Conservation (phyloP, 2,329 filamentous ascomycete species). For the Fonsecaea pedrosoi region DNA sequence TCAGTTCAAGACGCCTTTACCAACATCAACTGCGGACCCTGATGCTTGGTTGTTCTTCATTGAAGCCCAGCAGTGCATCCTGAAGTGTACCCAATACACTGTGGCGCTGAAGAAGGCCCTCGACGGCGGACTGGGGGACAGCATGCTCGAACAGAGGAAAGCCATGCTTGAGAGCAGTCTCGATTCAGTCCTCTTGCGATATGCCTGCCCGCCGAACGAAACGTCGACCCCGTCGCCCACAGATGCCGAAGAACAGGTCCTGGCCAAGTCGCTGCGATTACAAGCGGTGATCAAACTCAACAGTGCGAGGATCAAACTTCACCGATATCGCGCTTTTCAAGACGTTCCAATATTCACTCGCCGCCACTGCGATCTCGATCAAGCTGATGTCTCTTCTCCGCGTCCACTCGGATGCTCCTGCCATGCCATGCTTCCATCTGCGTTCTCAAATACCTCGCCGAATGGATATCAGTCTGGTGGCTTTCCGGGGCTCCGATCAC, state of each 20-base stretch:
- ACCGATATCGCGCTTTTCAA: constrained; percentile 24
- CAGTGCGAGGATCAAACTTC: constrained; percentile 27
- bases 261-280: constrained; percentile 16
- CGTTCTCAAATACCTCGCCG: constrained; percentile 13
- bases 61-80: constrained; percentile 24
- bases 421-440: not conserved
- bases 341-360: constrained; percentile 21
- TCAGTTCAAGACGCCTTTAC: constrained; percentile 16
- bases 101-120: constrained; percentile 22
- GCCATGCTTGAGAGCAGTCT: constrained; percentile 16
- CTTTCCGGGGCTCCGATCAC: constrained; percentile 1
- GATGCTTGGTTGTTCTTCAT: constrained; percentile 22
- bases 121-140: constrained; percentile 1
- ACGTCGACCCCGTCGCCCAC: not conserved
- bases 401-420: constrained; percentile 12
- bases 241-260: constrained; percentile 8
- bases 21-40: constrained; percentile 4
- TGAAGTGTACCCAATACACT: constrained; percentile 24
- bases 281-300: constrained; percentile 27
- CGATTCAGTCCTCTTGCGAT: constrained; percentile 5
- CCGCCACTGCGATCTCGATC: constrained; percentile 23
- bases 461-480: constrained; percentile 3
- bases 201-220: constrained; percentile 11
- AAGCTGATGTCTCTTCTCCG: not conserved
- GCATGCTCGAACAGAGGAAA: constrained; percentile 1